Percentiles rank a stretch among this genome's conserved stretches.
Evolutionary conservation across 176 grass and related monocot species (phyloP).

Genomic region (sorghum (Sorghum bicolor)): DNA sequence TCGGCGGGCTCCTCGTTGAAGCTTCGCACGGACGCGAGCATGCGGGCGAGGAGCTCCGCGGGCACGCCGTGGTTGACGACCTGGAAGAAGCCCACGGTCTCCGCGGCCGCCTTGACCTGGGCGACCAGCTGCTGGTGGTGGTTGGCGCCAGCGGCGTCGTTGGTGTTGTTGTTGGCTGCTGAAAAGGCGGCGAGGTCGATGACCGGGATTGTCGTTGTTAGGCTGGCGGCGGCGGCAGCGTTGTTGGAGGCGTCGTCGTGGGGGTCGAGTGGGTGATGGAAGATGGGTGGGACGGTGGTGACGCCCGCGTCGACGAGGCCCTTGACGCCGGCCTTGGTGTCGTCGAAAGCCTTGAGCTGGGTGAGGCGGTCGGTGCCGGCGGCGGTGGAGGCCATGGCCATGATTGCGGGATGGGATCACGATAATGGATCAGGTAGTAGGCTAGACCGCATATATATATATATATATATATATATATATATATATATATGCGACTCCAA

Average conservation of each 20-base stretch:
- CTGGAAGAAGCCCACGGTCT: constrained; percentile 56
- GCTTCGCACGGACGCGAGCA: constrained; percentile 19
- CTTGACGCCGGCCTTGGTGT: constrained; percentile 1
- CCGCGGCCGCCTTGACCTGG: constrained; percentile 17
- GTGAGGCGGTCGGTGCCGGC: not conserved
- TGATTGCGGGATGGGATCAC: not conserved
- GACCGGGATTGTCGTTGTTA: constrained; percentile 38
- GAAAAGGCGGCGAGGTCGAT: constrained; percentile 40
- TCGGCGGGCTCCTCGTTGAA: constrained; percentile 47
- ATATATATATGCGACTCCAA: too few species aligned
- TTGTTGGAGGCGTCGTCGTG: too few species aligned
- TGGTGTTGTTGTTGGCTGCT: not conserved
- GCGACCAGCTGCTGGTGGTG: not conserved
- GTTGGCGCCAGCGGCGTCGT: too few species aligned
- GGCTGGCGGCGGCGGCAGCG: not conserved
- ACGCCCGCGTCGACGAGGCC: constrained; percentile 7
- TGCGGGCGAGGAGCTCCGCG: constrained; percentile 7
- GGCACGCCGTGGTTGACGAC: constrained; percentile 54
- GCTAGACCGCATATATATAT: too few species aligned
- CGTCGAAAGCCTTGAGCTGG: constrained; percentile 12
- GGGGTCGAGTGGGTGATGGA: constrained; percentile 14
- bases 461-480: too few species aligned
- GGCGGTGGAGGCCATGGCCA: not conserved
- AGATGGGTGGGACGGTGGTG: constrained; percentile 11
- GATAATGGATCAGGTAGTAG: too few species aligned